Base-by-base conservation (phyloP, 495 filamentous ascomycete genomes). In the Sphaerosporella brunnea region DNA sequence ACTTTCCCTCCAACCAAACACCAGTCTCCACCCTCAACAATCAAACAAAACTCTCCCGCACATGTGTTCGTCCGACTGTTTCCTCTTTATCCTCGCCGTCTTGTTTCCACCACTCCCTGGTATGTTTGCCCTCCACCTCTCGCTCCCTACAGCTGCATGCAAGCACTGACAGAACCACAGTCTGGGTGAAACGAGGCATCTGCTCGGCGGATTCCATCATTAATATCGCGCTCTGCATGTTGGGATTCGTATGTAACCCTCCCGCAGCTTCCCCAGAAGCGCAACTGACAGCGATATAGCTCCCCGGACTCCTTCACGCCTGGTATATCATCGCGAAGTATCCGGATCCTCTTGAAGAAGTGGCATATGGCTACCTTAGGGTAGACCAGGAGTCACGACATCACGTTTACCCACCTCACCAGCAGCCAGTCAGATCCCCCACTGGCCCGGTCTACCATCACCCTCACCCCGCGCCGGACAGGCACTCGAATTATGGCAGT, bases 281-380 rank as follows among this genome's bases (percentile, higher is more conserved):
- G 2, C 23, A n/a, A 50, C 9, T 44, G 38, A 24, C n/a, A 19
- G 11, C 45, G 23, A 11, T 19, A 23, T 32, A 73, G 70, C 53
- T 97, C 52, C 90, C 90, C 18, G 90, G 90, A 45, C 76, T 96
- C 20, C 65, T 97, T 4, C 90, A 97, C 65, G 73, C 90, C 60
- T 96, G 87, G 87, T 97, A 96, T 75, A 94, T 97, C 65, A 93
- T 97, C 69, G 68, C 79, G 60, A 79, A 80, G 61, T 84, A 80
- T 63, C 92, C 92, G 21, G 87, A 95, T 24, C 66, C 68, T 11
- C 66, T 68, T 47, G 63, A 73, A 23, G 75, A 72, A 51, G 69
- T 72, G 50, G 84, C 90, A 64, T 69, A 78, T 39, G 61, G 66
- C 26, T 62, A 78, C 40, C 67, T 71, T 10, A 66, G 67, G 26